phyloP scores from a whole-genome alignment of 2,329 filamentous ascomycete species.

The Parastagonospora avenae region DNA sequence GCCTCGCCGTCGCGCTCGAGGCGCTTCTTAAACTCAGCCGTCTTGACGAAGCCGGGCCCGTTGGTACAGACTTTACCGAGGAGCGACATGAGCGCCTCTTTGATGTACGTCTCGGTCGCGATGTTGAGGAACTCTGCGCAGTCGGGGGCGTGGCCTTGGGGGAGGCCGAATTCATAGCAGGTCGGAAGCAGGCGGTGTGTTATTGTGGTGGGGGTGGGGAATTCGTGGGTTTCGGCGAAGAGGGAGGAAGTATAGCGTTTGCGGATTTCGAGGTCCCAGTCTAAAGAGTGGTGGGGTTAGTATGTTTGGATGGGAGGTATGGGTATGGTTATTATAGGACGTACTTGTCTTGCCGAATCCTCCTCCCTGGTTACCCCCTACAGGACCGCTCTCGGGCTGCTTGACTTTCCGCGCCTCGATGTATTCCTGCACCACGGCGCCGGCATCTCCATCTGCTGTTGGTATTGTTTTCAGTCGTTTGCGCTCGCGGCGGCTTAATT shows the following conservation, averaged over 20 bases:
- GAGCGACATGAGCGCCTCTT: slow-evolving; percentile 62
- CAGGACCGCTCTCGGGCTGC: slow-evolving; percentile 65
- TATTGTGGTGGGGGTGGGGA: slow-evolving; percentile 63
- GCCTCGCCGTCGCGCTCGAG: slow-evolving; percentile 76
- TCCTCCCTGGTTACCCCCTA: slow-evolving; percentile 66
- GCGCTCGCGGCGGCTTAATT: slow-evolving; percentile 63
- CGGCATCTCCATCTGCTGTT: slow-evolving; percentile 39
- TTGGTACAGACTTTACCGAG: slow-evolving; percentile 62
- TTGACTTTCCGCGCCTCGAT: slow-evolving; percentile 50
- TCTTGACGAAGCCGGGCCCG: slow-evolving; percentile 68
- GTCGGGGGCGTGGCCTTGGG: slow-evolving; percentile 57
- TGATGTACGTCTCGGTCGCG: slow-evolving; percentile 67
- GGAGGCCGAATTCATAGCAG: slow-evolving; percentile 67
- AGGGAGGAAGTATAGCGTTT: slow-evolving; percentile 68
- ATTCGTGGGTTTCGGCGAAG: slow-evolving; percentile 66
- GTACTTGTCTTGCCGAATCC: slow-evolving; percentile 80
- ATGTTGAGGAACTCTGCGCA: slow-evolving; percentile 66
- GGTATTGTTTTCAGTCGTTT: slow-evolving; percentile 62
- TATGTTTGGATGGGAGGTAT: neutral
- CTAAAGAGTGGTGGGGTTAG: slow-evolving; percentile 18
- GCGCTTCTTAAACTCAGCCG: slow-evolving; percentile 75
- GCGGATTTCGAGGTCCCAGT: slow-evolving; percentile 69
- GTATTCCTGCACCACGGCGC: slow-evolving; percentile 33
- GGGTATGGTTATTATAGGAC: slow-evolving; percentile 36
- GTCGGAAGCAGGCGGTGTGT: slow-evolving; percentile 66